These are phyloP conservation scores for Apiospora phragmitis DNA, from an alignment of 2,329 filamentous ascomycete species.

Conservation along the genomic window DNA sequence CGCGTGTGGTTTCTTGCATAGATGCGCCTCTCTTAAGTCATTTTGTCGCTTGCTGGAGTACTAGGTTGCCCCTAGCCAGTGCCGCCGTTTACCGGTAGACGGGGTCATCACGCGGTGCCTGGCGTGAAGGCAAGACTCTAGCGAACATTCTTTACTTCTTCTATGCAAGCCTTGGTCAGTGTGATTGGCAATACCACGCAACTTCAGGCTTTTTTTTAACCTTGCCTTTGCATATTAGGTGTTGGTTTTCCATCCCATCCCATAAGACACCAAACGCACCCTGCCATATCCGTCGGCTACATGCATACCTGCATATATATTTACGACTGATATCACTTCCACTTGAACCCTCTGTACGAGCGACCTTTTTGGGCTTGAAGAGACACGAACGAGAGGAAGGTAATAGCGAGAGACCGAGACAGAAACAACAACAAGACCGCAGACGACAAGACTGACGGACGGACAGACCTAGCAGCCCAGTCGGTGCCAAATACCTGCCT, in stretches of 20 bases:
- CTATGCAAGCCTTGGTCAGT: slow-evolving; percentile 8
- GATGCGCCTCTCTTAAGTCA: neutral
- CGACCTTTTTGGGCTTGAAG: neutral
- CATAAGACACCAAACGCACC: neutral
- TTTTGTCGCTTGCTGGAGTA: neutral
- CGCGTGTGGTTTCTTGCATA: neutral
- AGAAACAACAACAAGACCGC: neutral
- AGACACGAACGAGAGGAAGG: neutral
- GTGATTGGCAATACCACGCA: slow-evolving; percentile 8
- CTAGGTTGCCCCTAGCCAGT: slow-evolving; percentile 2
- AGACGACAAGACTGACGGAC: neutral
- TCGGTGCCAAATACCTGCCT: neutral
- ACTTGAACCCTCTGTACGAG: neutral
- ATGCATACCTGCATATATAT: neutral
- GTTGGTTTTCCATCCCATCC: neutral
- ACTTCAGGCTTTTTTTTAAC: neutral
- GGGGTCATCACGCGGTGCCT: neutral
- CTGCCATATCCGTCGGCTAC: neutral
- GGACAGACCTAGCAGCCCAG: neutral
- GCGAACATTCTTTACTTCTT: slow-evolving; percentile 8
- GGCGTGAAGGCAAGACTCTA: neutral
- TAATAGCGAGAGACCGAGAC: neutral
- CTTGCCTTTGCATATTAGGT: neutral
- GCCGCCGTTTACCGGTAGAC: slow-evolving; percentile 4
- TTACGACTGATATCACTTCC: neutral